These are phyloP conservation scores for Dipteronia sinensis DNA, from an alignment of 345 rosid genomes.

Conservation along the genomic window DNA sequence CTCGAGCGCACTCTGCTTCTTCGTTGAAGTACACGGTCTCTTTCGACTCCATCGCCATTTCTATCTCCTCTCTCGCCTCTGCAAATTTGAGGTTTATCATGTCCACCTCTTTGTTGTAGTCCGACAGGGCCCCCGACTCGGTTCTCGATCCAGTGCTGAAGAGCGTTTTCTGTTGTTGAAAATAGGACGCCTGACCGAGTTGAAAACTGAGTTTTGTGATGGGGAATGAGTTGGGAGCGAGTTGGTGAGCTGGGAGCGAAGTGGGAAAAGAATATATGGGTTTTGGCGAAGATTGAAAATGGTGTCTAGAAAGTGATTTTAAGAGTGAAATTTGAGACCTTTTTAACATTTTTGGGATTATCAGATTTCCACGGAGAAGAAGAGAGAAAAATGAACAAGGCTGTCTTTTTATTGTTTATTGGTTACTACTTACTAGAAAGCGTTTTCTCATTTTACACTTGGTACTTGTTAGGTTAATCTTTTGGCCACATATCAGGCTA, in stretches of 20 bases:
- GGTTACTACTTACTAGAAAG: no score
- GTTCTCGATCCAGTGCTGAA: slow-evolving; percentile 42
- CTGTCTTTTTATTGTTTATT: no score
- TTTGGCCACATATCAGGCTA: no score
- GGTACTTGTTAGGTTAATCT: no score
- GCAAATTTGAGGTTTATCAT: slow-evolving; percentile 86
- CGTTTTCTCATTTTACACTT: no score
- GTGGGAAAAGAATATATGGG: slow-evolving; percentile 21
- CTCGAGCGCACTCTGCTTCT: slow-evolving; percentile 89
- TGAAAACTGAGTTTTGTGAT: not conserved
- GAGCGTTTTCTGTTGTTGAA: no score
- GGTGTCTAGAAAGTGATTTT: slow-evolving; percentile 32
- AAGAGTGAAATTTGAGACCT: slow-evolving; percentile 40
- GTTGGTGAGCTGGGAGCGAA: slow-evolving; percentile 16
- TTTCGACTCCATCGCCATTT: slow-evolving; percentile 93
- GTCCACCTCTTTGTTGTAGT: slow-evolving; percentile 76
- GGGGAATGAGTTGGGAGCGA: not conserved
- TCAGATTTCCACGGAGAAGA: not conserved
- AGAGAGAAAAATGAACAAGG: not conserved
- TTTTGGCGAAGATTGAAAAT: slow-evolving; percentile 29
- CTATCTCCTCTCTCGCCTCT: slow-evolving; percentile 99
- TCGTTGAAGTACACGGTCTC: slow-evolving; percentile 94
- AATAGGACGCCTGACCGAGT: not conserved
- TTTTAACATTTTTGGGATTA: slow-evolving; percentile 33
- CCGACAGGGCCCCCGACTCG: slow-evolving; percentile 33